These are phyloP conservation scores for Globisporangium nodosum DNA, from an alignment of 352 stramenopile species.

Conservation along the genomic window DNA sequence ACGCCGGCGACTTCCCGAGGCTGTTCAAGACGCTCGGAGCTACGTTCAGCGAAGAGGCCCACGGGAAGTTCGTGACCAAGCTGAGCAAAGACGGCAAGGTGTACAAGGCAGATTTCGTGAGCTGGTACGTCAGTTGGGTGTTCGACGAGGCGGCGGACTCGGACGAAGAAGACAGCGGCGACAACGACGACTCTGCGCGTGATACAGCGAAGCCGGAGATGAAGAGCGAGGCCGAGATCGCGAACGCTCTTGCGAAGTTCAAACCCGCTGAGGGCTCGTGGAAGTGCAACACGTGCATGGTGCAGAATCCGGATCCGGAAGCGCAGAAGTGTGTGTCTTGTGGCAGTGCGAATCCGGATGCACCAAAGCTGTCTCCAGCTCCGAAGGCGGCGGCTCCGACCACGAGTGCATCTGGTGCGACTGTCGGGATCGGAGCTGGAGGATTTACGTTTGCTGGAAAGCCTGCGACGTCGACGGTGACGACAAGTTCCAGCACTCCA, in stretches of 20 bases:
- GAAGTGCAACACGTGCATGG: conserved; percentile 52
- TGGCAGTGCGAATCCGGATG: conserved; percentile 38
- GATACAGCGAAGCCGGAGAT: conserved; percentile 20
- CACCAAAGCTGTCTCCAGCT: conserved; percentile 15
- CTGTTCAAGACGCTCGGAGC: conserved; percentile 55
- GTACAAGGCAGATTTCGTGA: conserved; percentile 44
- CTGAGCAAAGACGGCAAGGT: conserved; percentile 45
- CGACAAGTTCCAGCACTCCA: conserved; percentile 4
- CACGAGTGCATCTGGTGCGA: not conserved
- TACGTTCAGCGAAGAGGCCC: conserved; percentile 55
- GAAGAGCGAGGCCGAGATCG: conserved; percentile 53
- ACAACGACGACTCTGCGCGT: conserved; percentile 10
- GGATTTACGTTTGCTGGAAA: not conserved
- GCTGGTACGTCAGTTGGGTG: conserved; percentile 64
- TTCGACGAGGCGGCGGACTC: conserved; percentile 44
- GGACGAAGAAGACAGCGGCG: conserved; percentile 35
- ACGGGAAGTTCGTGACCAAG: conserved; percentile 16
- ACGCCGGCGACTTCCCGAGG: conserved; percentile 35
- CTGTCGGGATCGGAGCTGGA: not conserved
- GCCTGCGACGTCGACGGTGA: not conserved
- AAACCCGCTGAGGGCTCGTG: conserved; percentile 44
- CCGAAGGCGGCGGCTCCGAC: conserved; percentile 6
- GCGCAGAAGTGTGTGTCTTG: conserved; percentile 41
- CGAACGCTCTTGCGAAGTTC: conserved; percentile 42
- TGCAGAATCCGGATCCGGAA: conserved; percentile 28